Evolutionary conservation across 345 rosid genomes (phyloP), one percentile per base, ranked within the genome.

Genomic region (Anastatica hierochuntica): DNA sequence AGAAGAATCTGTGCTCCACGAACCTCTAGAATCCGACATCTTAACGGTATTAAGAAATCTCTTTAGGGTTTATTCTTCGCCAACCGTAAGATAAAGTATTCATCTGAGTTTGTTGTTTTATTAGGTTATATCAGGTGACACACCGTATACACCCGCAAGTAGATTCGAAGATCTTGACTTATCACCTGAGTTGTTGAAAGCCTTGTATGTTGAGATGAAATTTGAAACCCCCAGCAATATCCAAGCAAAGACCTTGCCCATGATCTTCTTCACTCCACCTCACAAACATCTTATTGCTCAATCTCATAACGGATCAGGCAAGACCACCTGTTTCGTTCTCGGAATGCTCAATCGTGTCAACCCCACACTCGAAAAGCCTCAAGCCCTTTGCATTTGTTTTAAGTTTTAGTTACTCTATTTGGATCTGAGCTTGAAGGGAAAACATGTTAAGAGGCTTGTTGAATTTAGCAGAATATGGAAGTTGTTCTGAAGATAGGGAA

Each of bases 251-350:
- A 92, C 82, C 56, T 72, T 92, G 57, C 98, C 98, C 0, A 92
- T 92, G 98, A 92, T 92, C 4, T 53, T n/a, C n/a, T n/a, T 92
- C 68, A 88, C 81, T 4, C 88, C 97, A 9, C 98, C 98, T 0
- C 63, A 75, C 69, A 79, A 81, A 70, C 70, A 92, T 72, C 67
- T 92, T 49, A 74, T 92, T 10, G 98, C 98, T 7, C 98, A n/a
- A n/a, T n/a, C n/a, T n/a, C 96, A 81, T 57, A 92, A 88, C 56
- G 98, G 98, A 43, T 88, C 95, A 37, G 98, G 98, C 4, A 92
- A 92, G 74, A 92, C 98, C 0, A 92, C 98, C 14, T 92, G 98
- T 66, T 92, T 92, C 43, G 94, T 85, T 33, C 90, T 92, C 7
- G 64, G 98, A 23, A 35, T 50, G 1, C 18, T n/a, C n/a, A n/a